Evolutionary conservation across 495 filamentous ascomycete species (phyloP).

Genomic region (Trichoderma reesei): DNA sequence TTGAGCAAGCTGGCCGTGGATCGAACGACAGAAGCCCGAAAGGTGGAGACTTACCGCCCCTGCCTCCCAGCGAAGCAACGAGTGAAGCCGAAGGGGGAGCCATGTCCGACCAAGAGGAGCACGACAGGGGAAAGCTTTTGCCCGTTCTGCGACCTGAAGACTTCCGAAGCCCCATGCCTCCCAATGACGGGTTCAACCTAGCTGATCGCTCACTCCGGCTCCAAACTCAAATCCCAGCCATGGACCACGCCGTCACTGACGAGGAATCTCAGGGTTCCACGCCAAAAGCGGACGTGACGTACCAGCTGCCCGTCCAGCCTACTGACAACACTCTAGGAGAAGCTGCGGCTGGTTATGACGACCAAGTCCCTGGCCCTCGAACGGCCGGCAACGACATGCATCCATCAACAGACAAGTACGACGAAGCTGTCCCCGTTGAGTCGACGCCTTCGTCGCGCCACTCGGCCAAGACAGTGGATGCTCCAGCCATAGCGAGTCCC

Average conservation of each 20-base stretch:
- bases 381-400: not conserved
- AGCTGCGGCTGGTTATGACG: not conserved
- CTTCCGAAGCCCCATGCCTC: conserved; percentile 1
- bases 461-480: conserved; percentile 4
- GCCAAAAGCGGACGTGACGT: conserved; percentile 8
- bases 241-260: not conserved
- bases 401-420: not conserved
- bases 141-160: conserved; percentile 15
- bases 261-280: conserved; percentile 12
- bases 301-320: conserved; percentile 14
- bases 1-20: conserved; percentile 26
- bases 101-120: conserved; percentile 17
- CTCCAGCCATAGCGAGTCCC: not conserved
- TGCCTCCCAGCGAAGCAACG: conserved; percentile 25
- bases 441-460: conserved; percentile 24
- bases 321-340: conserved; percentile 11
- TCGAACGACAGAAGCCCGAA: not conserved
- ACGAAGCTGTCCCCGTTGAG: conserved; percentile 18
- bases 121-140: not conserved
- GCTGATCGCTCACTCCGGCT: not conserved
- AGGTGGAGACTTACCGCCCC: conserved; percentile 15
- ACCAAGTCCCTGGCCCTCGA: not conserved
- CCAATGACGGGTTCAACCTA: not conserved
- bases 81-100: not conserved
- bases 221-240: not conserved